Percentiles rank a stretch among this genome's conserved stretches.
Evolutionary conservation across 306 rosid species (phyloP).

Genomic region (Trifolium fragiferum): DNA sequence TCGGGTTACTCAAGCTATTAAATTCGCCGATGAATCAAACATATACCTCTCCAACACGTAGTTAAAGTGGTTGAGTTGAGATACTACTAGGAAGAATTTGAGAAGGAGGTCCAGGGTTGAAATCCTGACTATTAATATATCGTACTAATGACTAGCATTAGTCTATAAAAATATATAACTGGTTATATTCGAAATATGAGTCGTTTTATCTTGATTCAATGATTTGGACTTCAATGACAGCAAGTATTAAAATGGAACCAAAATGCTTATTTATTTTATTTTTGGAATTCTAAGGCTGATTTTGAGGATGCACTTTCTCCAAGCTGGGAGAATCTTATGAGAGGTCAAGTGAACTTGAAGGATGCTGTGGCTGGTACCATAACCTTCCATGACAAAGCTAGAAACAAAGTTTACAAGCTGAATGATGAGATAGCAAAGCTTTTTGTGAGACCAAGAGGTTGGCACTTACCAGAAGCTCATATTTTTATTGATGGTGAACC

Average conservation of each 20-base stretch:
- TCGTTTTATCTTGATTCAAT: too few species aligned
- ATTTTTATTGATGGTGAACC: slow-evolving; percentile 87
- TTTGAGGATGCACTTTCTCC: slow-evolving; percentile 97
- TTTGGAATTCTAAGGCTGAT: slow-evolving; percentile 61
- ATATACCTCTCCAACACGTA: too few species aligned
- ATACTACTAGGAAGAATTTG: too few species aligned
- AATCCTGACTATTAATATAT: too few species aligned
- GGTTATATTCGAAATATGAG: too few species aligned
- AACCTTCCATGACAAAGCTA: slow-evolving; percentile 74
- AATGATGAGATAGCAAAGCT: slow-evolving; percentile 82
- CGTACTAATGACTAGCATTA: too few species aligned
- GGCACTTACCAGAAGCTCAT: slow-evolving; percentile 94
- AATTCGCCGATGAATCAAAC: too few species aligned
- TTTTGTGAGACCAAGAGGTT: slow-evolving; percentile 89
- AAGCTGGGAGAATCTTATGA: slow-evolving; percentile 88
- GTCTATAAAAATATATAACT: too few species aligned
- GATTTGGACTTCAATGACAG: too few species aligned
- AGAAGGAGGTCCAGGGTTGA: too few species aligned
- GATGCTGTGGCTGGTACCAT: slow-evolving; percentile 88
- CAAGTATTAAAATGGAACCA: background rate
- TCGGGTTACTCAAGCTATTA: too few species aligned
- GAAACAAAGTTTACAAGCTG: slow-evolving; percentile 80
- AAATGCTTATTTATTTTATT: slow-evolving; percentile 2
- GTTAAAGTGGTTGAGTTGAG: too few species aligned
- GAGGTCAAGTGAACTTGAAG: slow-evolving; percentile 85